phyloP scores from a whole-genome alignment of 441 rosid species.

The Breynia disticha region DNA sequence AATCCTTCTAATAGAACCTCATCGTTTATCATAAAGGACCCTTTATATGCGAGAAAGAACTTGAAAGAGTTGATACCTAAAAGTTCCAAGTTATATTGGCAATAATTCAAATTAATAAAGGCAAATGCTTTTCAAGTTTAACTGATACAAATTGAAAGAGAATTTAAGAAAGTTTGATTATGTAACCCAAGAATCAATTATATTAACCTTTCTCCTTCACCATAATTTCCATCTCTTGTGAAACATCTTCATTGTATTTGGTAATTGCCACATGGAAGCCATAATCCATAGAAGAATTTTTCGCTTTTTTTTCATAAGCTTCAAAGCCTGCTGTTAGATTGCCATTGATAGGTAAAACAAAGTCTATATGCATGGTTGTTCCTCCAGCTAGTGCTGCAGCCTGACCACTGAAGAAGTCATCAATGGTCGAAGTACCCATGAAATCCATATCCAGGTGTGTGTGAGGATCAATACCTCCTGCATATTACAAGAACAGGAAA shows the following conservation, averaged over 20 bases:
- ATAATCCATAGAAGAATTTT: slow-evolving; percentile 78
- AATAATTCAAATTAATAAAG: neutral
- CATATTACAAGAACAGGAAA: slow-evolving; percentile 6
- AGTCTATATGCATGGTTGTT: slow-evolving; percentile 95
- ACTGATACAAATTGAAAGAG: neutral
- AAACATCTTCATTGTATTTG: slow-evolving; percentile 77
- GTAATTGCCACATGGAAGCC: slow-evolving; percentile 96
- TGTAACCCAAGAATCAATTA: slow-evolving; percentile 9
- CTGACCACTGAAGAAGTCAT: slow-evolving; percentile 95
- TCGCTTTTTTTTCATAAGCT: slow-evolving; percentile 64
- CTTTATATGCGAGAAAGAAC: slow-evolving; percentile 93
- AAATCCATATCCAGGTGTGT: slow-evolving; percentile 79
- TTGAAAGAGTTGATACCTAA: slow-evolving; percentile 96
- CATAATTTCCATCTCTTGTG: slow-evolving; percentile 78
- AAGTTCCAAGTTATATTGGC: slow-evolving; percentile 10
- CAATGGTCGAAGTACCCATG: slow-evolving; percentile 67
- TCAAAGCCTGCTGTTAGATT: slow-evolving; percentile 63
- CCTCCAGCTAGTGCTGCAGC: slow-evolving; percentile 99
- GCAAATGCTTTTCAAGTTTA: neutral
- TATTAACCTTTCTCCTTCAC: slow-evolving; percentile 72
- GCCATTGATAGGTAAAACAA: slow-evolving; percentile 75
- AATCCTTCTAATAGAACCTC: slow-evolving; percentile 79
- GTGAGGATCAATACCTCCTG: slow-evolving; percentile 98
- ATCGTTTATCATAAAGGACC: slow-evolving; percentile 67
- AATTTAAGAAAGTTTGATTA: slow-evolving; percentile 6